Evolutionary conservation across 2,329 filamentous ascomycete genomes (phyloP).

Genomic region (Trichophyton schoenleinii): DNA sequence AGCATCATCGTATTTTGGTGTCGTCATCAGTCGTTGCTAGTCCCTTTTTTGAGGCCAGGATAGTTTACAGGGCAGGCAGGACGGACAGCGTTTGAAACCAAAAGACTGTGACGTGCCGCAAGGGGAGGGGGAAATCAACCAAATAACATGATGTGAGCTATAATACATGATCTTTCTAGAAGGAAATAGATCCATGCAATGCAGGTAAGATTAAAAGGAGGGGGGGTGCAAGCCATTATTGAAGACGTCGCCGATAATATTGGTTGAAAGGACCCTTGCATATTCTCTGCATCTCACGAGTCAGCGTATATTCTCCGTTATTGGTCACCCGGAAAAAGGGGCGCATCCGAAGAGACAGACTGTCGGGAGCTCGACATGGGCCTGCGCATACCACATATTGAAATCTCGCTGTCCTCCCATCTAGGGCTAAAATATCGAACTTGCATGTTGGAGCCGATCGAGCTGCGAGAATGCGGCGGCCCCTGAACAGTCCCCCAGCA

Average conservation of each 20-base stretch:
- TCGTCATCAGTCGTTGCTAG: neutral
- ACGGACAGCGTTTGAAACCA: neutral
- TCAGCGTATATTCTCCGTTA: slow-evolving; percentile 2
- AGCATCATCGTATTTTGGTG: neutral
- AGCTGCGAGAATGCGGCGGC: neutral
- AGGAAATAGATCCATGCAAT: slow-evolving; percentile 4
- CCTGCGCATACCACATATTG: neutral
- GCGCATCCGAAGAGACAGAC: slow-evolving; percentile 4
- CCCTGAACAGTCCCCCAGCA: neutral
- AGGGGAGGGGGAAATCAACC: neutral
- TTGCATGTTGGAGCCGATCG: neutral
- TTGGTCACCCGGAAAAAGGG: slow-evolving; percentile 3
- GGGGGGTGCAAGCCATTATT: neutral
- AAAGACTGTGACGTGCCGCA: neutral
- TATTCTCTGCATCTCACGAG: slow-evolving; percentile 2
- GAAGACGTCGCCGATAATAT: neutral
- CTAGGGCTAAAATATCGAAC: neutral
- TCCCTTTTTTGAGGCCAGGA: neutral
- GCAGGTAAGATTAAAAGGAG: slow-evolving; percentile 4
- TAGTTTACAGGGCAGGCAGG: neutral
- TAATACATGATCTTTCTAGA: neutral
- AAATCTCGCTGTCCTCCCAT: slow-evolving; percentile 1
- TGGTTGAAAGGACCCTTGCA: slow-evolving; percentile 1
- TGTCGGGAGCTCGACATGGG: slow-evolving; percentile 1
- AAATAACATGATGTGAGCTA: neutral